Evolutionary conservation across 2,329 filamentous ascomycete genomes (phyloP).

Genomic region (Berkeleyomyces basicola): DNA sequence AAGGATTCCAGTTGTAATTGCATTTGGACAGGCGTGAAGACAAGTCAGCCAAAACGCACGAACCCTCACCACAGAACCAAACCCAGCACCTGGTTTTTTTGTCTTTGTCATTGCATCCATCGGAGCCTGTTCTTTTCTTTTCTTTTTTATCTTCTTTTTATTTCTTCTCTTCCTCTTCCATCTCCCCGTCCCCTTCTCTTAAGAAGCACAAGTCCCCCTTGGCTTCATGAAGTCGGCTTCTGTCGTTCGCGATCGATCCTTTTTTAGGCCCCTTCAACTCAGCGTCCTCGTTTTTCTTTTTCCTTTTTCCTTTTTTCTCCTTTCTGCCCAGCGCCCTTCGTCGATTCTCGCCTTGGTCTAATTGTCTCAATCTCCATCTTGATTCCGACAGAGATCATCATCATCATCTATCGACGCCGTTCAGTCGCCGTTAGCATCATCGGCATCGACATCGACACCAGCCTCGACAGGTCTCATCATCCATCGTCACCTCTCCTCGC

Average conservation of each 20-base stretch:
- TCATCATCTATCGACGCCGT: neutral
- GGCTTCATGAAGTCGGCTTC: conserved; percentile 6
- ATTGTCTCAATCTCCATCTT: neutral
- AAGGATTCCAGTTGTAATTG: too few relatives aligned
- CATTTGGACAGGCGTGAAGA: too few relatives aligned
- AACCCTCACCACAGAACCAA: neutral
- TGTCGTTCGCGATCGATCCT: conserved; percentile 12
- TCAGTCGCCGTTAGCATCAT: neutral
- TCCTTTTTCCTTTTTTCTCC: neutral
- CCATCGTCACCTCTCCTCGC: neutral
- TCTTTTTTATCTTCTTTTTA: neutral
- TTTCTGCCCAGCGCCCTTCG: neutral
- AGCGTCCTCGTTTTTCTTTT: conserved; percentile 3
- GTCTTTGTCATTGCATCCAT: neutral
- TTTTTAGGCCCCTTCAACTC: conserved; percentile 6
- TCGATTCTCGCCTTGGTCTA: neutral
- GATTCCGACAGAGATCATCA: neutral
- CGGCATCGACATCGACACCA: neutral
- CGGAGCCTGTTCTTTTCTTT: neutral
- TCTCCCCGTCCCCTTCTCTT: conserved; percentile 5
- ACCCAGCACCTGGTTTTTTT: neutral
- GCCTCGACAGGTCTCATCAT: neutral
- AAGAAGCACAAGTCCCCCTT: conserved; percentile 11
- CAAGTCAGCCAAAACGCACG: too few relatives aligned
- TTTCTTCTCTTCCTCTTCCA: neutral